Conservation (phyloP, 225 moss, liverwort and hornwort genomes). For the Asterella californica region DNA sequence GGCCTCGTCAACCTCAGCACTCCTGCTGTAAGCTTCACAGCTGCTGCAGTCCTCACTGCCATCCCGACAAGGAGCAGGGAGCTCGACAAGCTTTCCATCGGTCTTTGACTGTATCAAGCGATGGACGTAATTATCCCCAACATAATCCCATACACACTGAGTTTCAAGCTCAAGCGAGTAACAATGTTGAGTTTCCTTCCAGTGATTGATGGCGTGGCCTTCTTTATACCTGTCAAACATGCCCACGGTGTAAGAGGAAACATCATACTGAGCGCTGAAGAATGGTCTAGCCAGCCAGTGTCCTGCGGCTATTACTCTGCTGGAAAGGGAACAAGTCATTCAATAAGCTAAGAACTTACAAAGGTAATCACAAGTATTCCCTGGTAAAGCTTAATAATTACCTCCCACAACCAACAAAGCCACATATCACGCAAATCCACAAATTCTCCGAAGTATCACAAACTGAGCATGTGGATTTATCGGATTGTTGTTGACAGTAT, state of each 20-base stretch:
- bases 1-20: slow-evolving; percentile 69
- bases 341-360: no score
- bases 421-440: slow-evolving; percentile 99
- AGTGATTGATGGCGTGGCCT: slow-evolving; percentile 94
- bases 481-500: slow-evolving; percentile 92
- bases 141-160: slow-evolving; percentile 97
- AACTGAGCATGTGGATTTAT: slow-evolving; percentile 86
- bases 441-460: slow-evolving; percentile 90
- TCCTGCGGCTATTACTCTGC: no score
- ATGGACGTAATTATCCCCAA: slow-evolving; percentile 95
- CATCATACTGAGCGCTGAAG: neutral
- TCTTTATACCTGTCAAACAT: slow-evolving; percentile 68
- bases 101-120: slow-evolving; percentile 95
- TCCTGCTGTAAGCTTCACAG: slow-evolving; percentile 71
- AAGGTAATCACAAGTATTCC: no score
- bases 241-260: neutral
- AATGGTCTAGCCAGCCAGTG: neutral
- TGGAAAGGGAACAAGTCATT: no score
- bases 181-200: slow-evolving; percentile 90
- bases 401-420: slow-evolving; percentile 98
- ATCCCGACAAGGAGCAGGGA: slow-evolving; percentile 87
- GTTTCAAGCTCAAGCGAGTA: slow-evolving; percentile 96
- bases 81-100: slow-evolving; percentile 92
- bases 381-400: slow-evolving; percentile 8
- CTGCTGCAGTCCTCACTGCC: slow-evolving; percentile 92